Base-by-base conservation (phyloP, 2,329 filamentous ascomycete genomes). In the Clarireedia paspali region DNA sequence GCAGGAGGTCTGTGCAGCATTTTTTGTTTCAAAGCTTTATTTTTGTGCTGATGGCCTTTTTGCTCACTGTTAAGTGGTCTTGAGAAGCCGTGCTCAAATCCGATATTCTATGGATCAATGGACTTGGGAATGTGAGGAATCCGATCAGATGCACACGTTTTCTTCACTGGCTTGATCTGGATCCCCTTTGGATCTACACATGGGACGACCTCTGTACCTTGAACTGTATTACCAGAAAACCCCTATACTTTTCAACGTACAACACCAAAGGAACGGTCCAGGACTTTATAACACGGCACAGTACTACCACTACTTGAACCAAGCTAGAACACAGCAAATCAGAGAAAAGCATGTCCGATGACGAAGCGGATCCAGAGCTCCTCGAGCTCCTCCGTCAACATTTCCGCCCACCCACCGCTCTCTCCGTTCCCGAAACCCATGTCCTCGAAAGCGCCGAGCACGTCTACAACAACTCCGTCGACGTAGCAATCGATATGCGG, bases 401-500 rank as follows among this genome's bases (percentile, higher is more conserved):
- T 60, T 78, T 95, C 46, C 73, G 87, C 53, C 81, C 83, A 53
- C 73, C 77, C 20, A 71, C 74, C 26, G 71, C 78, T 47, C 73
- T 80, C 20, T 79, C 70, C 5, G 73, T 85, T 23, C 81, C 87
- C 20, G 88, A 92, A 64, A 95, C 89, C 5, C 88, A 85, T 50
- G 91, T 97, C 42, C 80, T 97, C 4, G 78, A 89, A 61, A 81
- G 84, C 60, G 91, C 91, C 46, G 85, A 95, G 71, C 89, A 87
- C 73, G 85, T 97, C 66, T 95, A 88, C 73, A 84, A 96, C 74
- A 94, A 96, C 72, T 83, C 89, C 60, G 91, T 96, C 69, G 94
- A 99, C 69, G 90, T 99, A 36, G 89, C 90, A 10, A 76, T 99
- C 45, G 88, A 92, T 67, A 91, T 91, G 77, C 79, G 82, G 55